Evolutionary conservation across 345 rosid genomes (phyloP).

Genomic region (Syzygium aqueum): DNA sequence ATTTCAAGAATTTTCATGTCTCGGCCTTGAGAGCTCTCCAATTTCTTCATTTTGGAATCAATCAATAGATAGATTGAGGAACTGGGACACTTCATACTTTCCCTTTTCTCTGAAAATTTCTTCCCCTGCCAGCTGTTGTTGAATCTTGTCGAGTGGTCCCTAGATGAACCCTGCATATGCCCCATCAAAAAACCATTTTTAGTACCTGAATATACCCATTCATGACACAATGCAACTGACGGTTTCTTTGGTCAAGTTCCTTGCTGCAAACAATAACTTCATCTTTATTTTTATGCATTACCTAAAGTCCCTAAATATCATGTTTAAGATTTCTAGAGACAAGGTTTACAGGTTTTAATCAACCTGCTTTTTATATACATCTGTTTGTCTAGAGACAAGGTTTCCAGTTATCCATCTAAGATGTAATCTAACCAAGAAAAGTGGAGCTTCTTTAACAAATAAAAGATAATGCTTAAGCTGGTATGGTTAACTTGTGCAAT

Average conservation of each 20-base stretch:
- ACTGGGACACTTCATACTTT: background rate
- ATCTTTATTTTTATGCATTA: background rate
- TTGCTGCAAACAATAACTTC: background rate
- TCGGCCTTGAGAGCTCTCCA: background rate
- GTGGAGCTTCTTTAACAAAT: background rate
- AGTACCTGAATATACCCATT: background rate
- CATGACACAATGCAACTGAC: background rate
- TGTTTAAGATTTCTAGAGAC: background rate
- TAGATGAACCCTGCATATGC: background rate
- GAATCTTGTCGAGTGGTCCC: background rate
- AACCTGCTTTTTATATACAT: background rate
- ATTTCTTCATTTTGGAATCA: background rate
- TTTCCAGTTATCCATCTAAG: background rate
- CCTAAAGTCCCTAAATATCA: background rate
- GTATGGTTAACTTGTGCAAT: background rate
- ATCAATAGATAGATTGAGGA: background rate
- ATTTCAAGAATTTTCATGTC: background rate
- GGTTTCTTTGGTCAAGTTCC: background rate
- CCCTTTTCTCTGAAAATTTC: background rate
- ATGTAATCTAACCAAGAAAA: background rate
- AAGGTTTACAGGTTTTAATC: background rate
- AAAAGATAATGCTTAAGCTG: background rate
- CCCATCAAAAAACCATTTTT: background rate
- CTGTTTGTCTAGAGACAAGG: background rate
- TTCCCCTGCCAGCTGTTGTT: background rate